Evolutionary conservation across 75 land plant genomes (phyloP).

Genomic region (Larix kaempferi): DNA sequence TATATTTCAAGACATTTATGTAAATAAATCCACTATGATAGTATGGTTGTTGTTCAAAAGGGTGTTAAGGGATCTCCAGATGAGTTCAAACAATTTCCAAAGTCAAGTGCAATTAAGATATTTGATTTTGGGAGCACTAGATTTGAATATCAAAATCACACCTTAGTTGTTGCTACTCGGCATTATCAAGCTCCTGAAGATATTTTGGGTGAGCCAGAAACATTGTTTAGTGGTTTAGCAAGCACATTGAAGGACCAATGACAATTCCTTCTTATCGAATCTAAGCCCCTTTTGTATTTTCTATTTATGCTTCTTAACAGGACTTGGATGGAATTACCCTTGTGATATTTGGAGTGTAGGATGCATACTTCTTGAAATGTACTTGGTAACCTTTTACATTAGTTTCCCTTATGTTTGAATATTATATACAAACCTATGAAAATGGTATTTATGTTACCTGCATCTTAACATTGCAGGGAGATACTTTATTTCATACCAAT

Average conservation of each 20-base stretch:
- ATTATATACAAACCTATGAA: neutral
- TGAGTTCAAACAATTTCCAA: conserved; percentile 54
- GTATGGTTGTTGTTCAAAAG: neutral
- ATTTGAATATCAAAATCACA: conserved; percentile 65
- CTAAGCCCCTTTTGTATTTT: neutral
- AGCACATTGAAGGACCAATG: neutral
- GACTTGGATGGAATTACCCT: conserved; percentile 96
- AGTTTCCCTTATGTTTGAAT: neutral
- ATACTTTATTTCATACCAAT: conserved; percentile 80
- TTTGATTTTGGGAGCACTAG: conserved; percentile 92
- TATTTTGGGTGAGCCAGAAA: conserved; percentile 56
- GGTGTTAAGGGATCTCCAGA: neutral
- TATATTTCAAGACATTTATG: neutral
- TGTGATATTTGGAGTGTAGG: conserved; percentile 98
- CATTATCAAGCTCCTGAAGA: conserved; percentile 92
- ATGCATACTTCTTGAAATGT: conserved; percentile 90
- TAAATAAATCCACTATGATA: neutral
- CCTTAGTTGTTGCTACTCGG: conserved; percentile 68
- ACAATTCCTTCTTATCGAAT: neutral
- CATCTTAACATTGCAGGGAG: conserved; percentile 42
- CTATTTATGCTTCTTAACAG: conserved; percentile 23
- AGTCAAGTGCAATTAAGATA: conserved; percentile 70
- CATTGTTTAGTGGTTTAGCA: neutral
- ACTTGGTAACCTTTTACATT: conserved; percentile 57
- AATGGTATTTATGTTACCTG: neutral